A percentile compares a stretch with the other conserved stretches of the same genome.
Evolutionary conservation across 2,329 filamentous ascomycete genomes (phyloP).

Genomic region (Stemphylium lycopersici): DNA sequence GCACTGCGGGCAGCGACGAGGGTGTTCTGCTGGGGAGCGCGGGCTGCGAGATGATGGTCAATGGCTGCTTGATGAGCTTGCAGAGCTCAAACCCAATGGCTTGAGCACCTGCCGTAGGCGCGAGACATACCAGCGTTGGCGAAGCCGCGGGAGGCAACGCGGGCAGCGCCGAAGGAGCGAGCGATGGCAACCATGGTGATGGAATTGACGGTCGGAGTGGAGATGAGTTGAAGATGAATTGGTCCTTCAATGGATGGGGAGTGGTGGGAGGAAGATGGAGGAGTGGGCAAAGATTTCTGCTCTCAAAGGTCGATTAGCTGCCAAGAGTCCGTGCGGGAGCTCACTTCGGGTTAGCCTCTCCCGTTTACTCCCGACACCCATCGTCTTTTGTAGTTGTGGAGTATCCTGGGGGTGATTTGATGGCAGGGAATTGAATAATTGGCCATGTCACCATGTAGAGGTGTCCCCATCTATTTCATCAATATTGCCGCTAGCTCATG

Average conservation of each 20-base stretch:
- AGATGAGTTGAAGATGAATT: constrained; percentile 50
- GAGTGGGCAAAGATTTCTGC: constrained; percentile 28
- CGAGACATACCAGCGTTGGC: constrained; percentile 48
- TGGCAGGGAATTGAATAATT: background rate
- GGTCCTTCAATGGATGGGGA: constrained; percentile 43
- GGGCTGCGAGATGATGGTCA: constrained; percentile 43
- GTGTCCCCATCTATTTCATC: no score
- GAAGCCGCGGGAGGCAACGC: constrained; percentile 49
- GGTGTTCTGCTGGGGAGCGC: constrained; percentile 45
- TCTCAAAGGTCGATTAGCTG: constrained; percentile 18
- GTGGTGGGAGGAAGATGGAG: constrained; percentile 35
- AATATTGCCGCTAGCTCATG: no score
- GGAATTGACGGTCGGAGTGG: constrained; percentile 44
- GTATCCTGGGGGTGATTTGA: no score
- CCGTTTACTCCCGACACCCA: constrained; percentile 19
- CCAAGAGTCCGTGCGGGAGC: constrained; percentile 26
- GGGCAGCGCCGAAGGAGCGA: constrained; percentile 49
- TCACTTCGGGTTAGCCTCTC: constrained; percentile 21
- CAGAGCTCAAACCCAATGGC: constrained; percentile 37
- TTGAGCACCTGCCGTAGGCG: constrained; percentile 43
- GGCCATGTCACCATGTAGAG: background rate
- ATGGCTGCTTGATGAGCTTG: constrained; percentile 37
- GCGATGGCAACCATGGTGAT: constrained; percentile 51
- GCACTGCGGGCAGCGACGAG: constrained; percentile 49
- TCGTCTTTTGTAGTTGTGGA: background rate